phyloP scores from a whole-genome alignment of 129 eudicot genomes.

The Helichrysum umbraculigerum region DNA sequence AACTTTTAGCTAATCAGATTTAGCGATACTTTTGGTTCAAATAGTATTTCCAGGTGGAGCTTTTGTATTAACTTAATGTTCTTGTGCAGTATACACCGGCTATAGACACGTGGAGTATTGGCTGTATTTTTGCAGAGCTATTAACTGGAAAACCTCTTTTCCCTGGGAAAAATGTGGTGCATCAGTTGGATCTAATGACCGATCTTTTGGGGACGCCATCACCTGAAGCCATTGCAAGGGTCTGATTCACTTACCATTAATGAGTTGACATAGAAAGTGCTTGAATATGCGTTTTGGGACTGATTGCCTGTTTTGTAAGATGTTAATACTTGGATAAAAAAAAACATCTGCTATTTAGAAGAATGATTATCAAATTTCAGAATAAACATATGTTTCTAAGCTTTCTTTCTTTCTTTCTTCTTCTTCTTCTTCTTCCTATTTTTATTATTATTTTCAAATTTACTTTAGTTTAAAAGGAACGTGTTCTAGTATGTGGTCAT shows the following conservation, averaged over 20 bases:
- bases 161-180: conserved; percentile 95
- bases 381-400: too few species aligned
- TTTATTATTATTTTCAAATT: too few species aligned
- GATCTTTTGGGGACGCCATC: conserved; percentile 94
- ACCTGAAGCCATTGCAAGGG: conserved; percentile 92
- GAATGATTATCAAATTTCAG: too few species aligned
- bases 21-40: neutral
- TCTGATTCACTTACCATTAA: conserved; percentile 30
- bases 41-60: neutral
- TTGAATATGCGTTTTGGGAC: neutral
- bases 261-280: neutral
- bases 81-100: conserved; percentile 91
- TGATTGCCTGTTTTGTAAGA: neutral
- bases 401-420: too few species aligned
- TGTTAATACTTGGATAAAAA: neutral
- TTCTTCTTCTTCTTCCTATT: too few species aligned
- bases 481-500: too few species aligned
- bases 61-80: neutral
- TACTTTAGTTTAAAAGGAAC: too few species aligned
- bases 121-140: conserved; percentile 95
- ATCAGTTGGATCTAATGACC: conserved; percentile 92
- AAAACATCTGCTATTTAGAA: neutral
- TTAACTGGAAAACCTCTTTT: conserved; percentile 90
- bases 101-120: conserved; percentile 97
- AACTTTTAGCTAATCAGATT: neutral